phyloP scores from a whole-genome alignment of 2,329 filamentous ascomycete genomes.

The Microcyclospora pomicola region DNA sequence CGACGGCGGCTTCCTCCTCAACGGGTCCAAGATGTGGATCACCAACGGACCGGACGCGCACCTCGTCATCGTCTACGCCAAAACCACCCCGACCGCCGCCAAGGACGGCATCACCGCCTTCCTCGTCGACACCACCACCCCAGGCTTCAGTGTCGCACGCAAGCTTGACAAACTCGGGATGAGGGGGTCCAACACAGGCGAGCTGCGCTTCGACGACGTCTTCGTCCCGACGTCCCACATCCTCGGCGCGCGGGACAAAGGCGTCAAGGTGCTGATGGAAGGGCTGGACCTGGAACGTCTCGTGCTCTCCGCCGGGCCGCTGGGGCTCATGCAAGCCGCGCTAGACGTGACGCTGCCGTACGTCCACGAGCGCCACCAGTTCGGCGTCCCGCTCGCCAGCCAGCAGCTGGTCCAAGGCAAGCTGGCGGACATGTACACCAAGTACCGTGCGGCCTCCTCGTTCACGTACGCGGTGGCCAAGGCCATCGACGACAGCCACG shows the following conservation, averaged over 20 bases:
- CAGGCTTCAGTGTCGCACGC: constrained; percentile 72
- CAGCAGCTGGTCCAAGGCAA: constrained; percentile 91
- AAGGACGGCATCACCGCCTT: constrained; percentile 94
- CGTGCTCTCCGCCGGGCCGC: constrained; percentile 76
- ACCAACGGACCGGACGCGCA: constrained; percentile 95
- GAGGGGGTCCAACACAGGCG: constrained; percentile 91
- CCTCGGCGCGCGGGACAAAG: constrained; percentile 64
- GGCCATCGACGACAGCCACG: constrained; percentile 53
- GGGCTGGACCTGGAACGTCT: constrained; percentile 87
- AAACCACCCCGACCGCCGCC: constrained; percentile 66
- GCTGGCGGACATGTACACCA: constrained; percentile 95
- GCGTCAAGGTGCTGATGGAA: constrained; percentile 88
- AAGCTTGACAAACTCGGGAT: constrained; percentile 98
- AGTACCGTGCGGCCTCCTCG: constrained; percentile 66
- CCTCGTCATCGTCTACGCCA: constrained; percentile 88
- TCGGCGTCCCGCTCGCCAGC: constrained; percentile 70
- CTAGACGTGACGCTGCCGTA: constrained; percentile 81
- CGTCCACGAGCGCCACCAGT: constrained; percentile 78
- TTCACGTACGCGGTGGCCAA: constrained; percentile 80
- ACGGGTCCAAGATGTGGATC: constrained; percentile 98
- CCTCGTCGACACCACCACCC: constrained; percentile 57
- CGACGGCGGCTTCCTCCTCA: constrained; percentile 73
- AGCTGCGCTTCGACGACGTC: constrained; percentile 78
- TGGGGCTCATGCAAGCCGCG: constrained; percentile 88
- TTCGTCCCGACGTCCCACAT: constrained; percentile 77